Percentiles rank a stretch among this genome's conserved stretches.
These are phyloP conservation scores for Fabrea salina DNA, from an alignment of 169 alveolate species.

Conservation along the genomic window DNA sequence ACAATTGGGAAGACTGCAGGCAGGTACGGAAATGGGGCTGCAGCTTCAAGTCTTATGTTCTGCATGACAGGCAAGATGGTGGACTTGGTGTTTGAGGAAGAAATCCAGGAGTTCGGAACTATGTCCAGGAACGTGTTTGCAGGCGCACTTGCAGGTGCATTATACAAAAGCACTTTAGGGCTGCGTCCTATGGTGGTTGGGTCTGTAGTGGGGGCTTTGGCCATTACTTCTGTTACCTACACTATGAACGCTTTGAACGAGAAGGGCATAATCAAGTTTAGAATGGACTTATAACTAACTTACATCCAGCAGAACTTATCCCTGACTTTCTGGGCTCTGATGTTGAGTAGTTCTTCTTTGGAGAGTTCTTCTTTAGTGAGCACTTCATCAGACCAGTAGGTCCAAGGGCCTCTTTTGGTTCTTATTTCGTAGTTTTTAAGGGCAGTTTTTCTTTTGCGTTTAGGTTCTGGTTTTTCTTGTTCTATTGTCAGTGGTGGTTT, in stretches of 20 bases:
- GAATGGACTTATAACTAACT: slow-evolving; percentile 21
- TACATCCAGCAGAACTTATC: slow-evolving; percentile 77
- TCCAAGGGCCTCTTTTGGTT: slow-evolving; percentile 20
- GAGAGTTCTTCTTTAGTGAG: slow-evolving; percentile 19
- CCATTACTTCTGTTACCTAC: background rate
- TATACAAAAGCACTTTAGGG: slow-evolving; percentile 26
- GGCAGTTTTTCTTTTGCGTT: background rate
- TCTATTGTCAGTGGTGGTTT: background rate
- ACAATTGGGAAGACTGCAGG: slow-evolving; percentile 4
- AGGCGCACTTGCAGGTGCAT: slow-evolving; percentile 22
- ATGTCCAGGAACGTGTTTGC: background rate
- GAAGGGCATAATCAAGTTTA: slow-evolving; percentile 17
- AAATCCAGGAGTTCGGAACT: slow-evolving; percentile 22
- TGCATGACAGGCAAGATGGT: slow-evolving; percentile 22
- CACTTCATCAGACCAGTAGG: slow-evolving; percentile 2
- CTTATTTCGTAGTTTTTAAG: background rate
- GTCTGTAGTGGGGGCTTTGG: background rate
- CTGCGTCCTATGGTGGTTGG: slow-evolving; percentile 29
- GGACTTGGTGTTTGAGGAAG: slow-evolving; percentile 31
- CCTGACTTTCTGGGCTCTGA: slow-evolving; percentile 59
- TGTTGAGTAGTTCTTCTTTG: slow-evolving; percentile 62
- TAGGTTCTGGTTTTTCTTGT: background rate
- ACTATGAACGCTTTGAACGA: background rate
- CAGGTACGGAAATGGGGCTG: slow-evolving; percentile 18
- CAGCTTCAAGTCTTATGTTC: slow-evolving; percentile 13